These are phyloP conservation scores for Fusarium caatingaense DNA, from an alignment of 2,329 filamentous ascomycete species.

Conservation along the genomic window DNA sequence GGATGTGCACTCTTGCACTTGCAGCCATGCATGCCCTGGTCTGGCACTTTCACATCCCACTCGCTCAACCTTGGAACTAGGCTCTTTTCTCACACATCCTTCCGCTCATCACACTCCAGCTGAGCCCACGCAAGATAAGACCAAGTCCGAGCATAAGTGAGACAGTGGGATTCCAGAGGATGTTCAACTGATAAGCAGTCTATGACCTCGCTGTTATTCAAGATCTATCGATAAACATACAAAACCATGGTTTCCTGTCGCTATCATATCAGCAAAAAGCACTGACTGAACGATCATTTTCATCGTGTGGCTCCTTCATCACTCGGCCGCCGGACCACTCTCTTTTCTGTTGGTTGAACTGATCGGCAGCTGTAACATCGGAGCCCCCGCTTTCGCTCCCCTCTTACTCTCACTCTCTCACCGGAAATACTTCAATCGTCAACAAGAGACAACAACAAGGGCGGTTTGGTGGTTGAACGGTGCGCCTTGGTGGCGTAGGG, in stretches of 20 bases:
- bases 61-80: constrained; percentile 29
- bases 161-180: constrained; percentile 20
- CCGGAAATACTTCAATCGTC: constrained; percentile 31
- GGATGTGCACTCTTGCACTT: constrained; percentile 9
- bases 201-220: background rate
- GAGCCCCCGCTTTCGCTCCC: constrained; percentile 34
- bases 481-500: constrained; percentile 27
- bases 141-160: background rate
- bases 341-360: constrained; percentile 18
- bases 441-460: constrained; percentile 22
- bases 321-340: constrained; percentile 19
- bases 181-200: constrained; percentile 29
- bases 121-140: constrained; percentile 10
- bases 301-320: constrained; percentile 7
- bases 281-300: background rate
- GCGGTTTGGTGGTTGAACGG: constrained; percentile 28
- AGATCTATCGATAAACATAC: constrained; percentile 3
- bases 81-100: constrained; percentile 22
- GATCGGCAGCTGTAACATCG: constrained; percentile 38
- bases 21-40: constrained; percentile 33
- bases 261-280: background rate
- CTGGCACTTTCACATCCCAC: constrained; percentile 36
- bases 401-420: constrained; percentile 17
- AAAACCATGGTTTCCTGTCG: background rate
- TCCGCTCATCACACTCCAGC: constrained; percentile 22